Base-by-base conservation (phyloP, 2,329 filamentous ascomycete species). In the Nemania bipapillata region DNA sequence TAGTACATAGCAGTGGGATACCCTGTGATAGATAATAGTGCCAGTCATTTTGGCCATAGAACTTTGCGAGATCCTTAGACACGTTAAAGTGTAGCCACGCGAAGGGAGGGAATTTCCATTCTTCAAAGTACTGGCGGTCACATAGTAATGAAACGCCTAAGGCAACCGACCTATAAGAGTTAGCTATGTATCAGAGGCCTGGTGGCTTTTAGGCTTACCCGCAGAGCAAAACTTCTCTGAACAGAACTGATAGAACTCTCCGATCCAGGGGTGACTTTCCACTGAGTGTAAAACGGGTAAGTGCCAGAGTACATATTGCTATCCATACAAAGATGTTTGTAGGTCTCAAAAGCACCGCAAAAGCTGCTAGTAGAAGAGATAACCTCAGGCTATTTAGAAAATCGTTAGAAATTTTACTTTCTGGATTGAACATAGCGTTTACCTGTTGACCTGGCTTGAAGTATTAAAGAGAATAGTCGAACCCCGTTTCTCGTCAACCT, bases 1-100 rank as follows among this genome's bases (percentile, higher is more conserved):
- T 94, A 8, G 91, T 97, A 35, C 96, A 90, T 4, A 97, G 87
- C 0, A 98, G 86, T 1, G 96, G 95, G 28, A 97, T 85, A 4
- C 94, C 96, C 81, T 99, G 94, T 0, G 92, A 91, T 32, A 97
- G 81, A 79, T 97, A 99, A 82, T 98, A 99, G 80, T 97, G 94
- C 86, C 91, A 91, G 70, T 93, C 89, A 80, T 97, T 98, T 55
- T 84, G 87, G 24, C 96, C 96, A 78, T 99, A 99, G 80, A 98
- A 98, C 55, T 95, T 88, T 28, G 96, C 93, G 5, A 99, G 86
- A 7, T 92, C 92, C 79, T 96, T 91, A 22, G 90, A 88, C 63
- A 99, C 86, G 81, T 99, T 99, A 84, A 97, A 95, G 77, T 95
- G 88, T 66, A 98, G 86, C 82, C 94, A 98, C 64, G 91, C 90